Evolutionary conservation across 768 basidiomycete species (phyloP), one percentile per base, ranked within the genome.

Genomic region (Gautieria morchelliformis): DNA sequence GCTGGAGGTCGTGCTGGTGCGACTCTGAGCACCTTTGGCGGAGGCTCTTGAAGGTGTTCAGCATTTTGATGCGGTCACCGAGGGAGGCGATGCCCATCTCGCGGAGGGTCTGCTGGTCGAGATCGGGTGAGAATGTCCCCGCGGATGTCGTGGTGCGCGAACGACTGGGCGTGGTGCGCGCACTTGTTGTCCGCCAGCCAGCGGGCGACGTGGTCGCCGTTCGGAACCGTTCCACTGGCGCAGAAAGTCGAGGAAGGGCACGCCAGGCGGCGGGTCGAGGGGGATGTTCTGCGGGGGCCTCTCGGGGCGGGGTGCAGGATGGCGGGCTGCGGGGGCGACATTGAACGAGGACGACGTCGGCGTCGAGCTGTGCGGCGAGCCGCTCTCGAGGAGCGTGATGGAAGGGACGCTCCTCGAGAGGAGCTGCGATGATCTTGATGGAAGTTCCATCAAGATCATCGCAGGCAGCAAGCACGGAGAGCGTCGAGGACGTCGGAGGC

Each of bases 11-110:
- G 58, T 82, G 65, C 51, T n/a, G n/a, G n/a, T n/a, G n/a, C n/a
- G n/a, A n/a, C n/a, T n/a, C n/a, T n/a, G n/a, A n/a, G n/a, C n/a
- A n/a, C n/a, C n/a, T n/a, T n/a, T n/a, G n/a, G n/a, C n/a, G n/a
- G n/a, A n/a, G n/a, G n/a, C n/a, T n/a, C n/a, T n/a, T n/a, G n/a
- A n/a, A n/a, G n/a, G n/a, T n/a, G n/a, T n/a, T n/a, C n/a, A n/a
- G n/a, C n/a, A 99, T 87, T 66, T 91, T 80, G 8, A 97, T 81
- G 50, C 94, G 76, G 70, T 99, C 96, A 11, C 96, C 96, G 42
- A 99, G 86, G 69, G 87, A 91, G 33, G 76, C 64, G 30, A 99
- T 80, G 14, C 88, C 88, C 83, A 98, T 89, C 71, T 99, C 96
- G 67, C 85, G 90, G 51, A 99, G 72, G 2, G 84, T 86, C 7